Conservation (phyloP, 306 rosid genomes). For the Casuarina glauca region DNA sequence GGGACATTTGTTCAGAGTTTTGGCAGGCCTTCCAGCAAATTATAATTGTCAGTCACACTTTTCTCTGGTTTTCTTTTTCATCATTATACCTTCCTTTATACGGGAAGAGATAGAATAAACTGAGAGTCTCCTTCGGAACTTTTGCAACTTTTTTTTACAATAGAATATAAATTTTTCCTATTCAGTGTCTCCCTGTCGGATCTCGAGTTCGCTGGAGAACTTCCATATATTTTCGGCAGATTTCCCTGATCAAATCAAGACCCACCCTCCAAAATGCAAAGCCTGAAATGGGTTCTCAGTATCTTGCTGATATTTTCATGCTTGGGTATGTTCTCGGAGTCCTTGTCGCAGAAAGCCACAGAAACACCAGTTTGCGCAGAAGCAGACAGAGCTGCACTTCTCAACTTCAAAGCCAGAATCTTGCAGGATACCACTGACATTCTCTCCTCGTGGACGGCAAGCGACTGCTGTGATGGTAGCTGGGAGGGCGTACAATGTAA, state of each 20-base stretch:
- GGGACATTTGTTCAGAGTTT: constrained; percentile 28
- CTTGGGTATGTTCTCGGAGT: constrained; percentile 29
- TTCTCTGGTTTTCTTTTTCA: constrained; percentile 31
- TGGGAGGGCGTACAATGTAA: constrained; percentile 95
- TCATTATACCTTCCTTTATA: constrained; percentile 74
- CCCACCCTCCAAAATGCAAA: constrained; percentile 66
- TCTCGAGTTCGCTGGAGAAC: constrained; percentile 38
- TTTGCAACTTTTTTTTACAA: constrained; percentile 34
- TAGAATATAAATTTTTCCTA: constrained; percentile 24
- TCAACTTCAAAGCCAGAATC: constrained; percentile 73
- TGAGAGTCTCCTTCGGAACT: constrained; percentile 40
- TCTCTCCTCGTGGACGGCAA: constrained; percentile 70
- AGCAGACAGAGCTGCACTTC: constrained; percentile 81
- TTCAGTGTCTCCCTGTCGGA: constrained; percentile 45
- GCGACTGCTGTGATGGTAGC: constrained; percentile 85
- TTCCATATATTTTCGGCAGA: background rate
- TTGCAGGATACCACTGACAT: constrained; percentile 68
- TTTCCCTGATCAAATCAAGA: constrained; percentile 35
- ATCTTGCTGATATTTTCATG: constrained; percentile 37
- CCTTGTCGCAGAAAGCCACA: constrained; percentile 26
- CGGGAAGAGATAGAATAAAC: constrained; percentile 58
- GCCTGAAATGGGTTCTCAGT: constrained; percentile 49
- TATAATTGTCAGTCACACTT: constrained; percentile 39
- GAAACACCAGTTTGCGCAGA: constrained; percentile 58
- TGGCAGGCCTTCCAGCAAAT: constrained; percentile 42